Conservation (phyloP, 2,329 filamentous ascomycete genomes). For the Macrophomina tecta region DNA sequence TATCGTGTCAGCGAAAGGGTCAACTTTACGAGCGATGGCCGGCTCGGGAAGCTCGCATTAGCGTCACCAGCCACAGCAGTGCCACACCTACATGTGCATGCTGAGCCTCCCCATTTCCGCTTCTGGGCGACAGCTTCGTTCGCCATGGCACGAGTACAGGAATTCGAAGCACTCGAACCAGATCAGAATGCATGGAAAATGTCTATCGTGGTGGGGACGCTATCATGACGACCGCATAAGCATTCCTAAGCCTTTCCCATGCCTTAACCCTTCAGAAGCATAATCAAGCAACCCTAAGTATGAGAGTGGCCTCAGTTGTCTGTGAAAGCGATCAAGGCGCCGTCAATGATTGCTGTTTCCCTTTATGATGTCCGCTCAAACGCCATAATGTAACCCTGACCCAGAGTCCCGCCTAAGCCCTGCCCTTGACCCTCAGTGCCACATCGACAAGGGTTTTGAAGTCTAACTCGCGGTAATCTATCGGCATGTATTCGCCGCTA, state of each 20-base stretch:
- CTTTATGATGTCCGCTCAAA: neutral
- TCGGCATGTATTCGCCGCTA: slow-evolving; percentile 72
- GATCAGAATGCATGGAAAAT: neutral
- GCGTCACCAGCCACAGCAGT: slow-evolving; percentile 24
- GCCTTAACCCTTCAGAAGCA: too few relatives aligned
- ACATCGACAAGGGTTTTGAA: slow-evolving; percentile 47
- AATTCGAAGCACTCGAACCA: neutral
- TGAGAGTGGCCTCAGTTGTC: too few relatives aligned
- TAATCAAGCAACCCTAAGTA: too few relatives aligned
- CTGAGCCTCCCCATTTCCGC: neutral
- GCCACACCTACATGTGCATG: slow-evolving; percentile 16
- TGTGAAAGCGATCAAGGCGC: neutral
- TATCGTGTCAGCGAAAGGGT: slow-evolving; percentile 26
- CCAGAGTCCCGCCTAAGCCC: slow-evolving; percentile 31
- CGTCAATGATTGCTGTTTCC: neutral
- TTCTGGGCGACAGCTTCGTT: neutral
- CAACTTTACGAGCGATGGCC: slow-evolving; percentile 21
- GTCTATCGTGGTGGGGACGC: too few relatives aligned
- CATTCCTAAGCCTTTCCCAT: too few relatives aligned
- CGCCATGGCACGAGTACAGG: too few relatives aligned
- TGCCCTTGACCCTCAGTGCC: slow-evolving; percentile 40
- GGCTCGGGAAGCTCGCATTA: slow-evolving; percentile 26
- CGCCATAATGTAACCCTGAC: neutral
- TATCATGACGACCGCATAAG: too few relatives aligned
- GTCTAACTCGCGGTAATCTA: slow-evolving; percentile 50